Evolutionary conservation across 164 flowering plant species (phyloP).

Genomic region (Stephania cephalantha): DNA sequence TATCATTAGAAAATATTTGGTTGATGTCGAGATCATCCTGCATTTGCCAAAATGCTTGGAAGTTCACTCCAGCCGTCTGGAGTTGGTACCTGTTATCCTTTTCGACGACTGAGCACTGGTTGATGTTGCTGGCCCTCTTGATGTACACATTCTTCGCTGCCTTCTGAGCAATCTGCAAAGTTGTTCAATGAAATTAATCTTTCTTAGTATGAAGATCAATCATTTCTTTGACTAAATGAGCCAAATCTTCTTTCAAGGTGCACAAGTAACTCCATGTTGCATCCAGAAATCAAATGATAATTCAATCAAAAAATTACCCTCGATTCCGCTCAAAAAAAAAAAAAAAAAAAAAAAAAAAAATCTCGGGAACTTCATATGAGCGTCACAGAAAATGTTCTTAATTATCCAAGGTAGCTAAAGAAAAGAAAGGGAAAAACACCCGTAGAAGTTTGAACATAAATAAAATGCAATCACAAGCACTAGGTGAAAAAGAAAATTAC

Average conservation of each 20-base stretch:
- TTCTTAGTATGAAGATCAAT: not conserved
- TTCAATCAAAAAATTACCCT: too few species aligned
- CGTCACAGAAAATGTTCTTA: too few species aligned
- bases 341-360: too few species aligned
- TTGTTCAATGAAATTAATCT: not conserved
- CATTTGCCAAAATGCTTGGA: slow-evolving; percentile 57
- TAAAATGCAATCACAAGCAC: not conserved
- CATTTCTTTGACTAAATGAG: too few species aligned
- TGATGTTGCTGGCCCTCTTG: slow-evolving; percentile 55
- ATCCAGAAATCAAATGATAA: too few species aligned
- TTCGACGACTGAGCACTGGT: slow-evolving; percentile 33
- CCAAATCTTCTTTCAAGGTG: too few species aligned
- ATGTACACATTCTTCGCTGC: slow-evolving; percentile 65
- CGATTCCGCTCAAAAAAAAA: too few species aligned
- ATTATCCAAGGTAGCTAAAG: too few species aligned
- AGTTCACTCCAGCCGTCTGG: slow-evolving; percentile 73
- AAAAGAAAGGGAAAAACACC: too few species aligned
- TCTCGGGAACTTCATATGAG: too few species aligned
- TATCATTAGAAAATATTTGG: slow-evolving; percentile 52
- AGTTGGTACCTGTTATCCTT: slow-evolving; percentile 13
- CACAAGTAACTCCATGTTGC: too few species aligned
- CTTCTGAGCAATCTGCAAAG: slow-evolving; percentile 66
- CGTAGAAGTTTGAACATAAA: not conserved
- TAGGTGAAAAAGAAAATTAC: slow-evolving; percentile 27
- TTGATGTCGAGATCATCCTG: slow-evolving; percentile 66